Percentiles rank a stretch among this genome's conserved stretches.
Evolutionary conservation across 306 rosid species (phyloP).

Genomic region (Medicago lupulina): DNA sequence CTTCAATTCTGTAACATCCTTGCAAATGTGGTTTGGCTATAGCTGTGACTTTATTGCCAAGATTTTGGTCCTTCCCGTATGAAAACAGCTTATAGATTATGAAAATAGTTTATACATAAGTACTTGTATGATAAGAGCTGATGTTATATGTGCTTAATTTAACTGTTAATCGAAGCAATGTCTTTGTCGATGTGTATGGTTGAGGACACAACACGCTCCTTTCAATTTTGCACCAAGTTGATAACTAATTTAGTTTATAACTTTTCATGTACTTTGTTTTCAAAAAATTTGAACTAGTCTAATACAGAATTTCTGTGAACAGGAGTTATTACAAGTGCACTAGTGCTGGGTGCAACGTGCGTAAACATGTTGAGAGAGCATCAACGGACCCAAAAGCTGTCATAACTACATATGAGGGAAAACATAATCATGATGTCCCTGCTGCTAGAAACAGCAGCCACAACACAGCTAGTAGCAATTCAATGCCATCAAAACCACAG

Average conservation of each 20-base stretch:
- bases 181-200: background rate
- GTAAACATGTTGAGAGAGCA: conserved; percentile 97
- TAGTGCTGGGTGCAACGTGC: conserved; percentile 84
- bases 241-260: background rate
- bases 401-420: conserved; percentile 88
- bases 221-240: background rate
- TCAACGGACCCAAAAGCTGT: conserved; percentile 91
- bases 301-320: conserved; percentile 40
- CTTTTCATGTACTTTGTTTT: conserved; percentile 21
- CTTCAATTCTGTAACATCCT: background rate
- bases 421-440: conserved; percentile 89
- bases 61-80: too few species aligned
- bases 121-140: background rate
- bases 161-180: too few species aligned
- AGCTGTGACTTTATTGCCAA: background rate
- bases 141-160: background rate
- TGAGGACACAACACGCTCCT: background rate
- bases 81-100: background rate
- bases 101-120: background rate
- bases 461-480: conserved; percentile 60
- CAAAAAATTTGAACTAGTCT: conserved; percentile 11
- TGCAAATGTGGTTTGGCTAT: conserved; percentile 3
- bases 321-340: conserved; percentile 99
- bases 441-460: conserved; percentile 95
- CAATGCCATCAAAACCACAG: conserved; percentile 55